Base-by-base conservation (phyloP, 1,139 yeast genomes). In the Yamadazyma taylorii region DNA sequence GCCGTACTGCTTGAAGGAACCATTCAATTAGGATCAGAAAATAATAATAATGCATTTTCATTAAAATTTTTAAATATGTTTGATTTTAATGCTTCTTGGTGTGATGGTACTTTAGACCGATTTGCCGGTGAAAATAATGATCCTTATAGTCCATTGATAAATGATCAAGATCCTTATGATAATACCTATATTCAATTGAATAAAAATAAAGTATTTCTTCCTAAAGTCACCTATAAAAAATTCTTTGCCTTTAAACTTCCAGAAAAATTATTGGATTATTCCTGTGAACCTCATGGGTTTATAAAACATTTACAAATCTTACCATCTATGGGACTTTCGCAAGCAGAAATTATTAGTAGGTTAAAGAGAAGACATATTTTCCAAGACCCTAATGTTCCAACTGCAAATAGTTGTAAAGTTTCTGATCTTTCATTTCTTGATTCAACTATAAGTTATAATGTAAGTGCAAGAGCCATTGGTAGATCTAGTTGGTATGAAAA, bases 41-140 rank as follows among this genome's bases (percentile, higher is more conserved):
- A 38, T 14, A 51, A 57, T n/a, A 24, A 27, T 2, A 33, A 38
- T n/a, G 30, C 36, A 3, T 33, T 35, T 19, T 3, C 30, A 4
- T 26, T 27, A n/a, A 42, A 35, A 34, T 65, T 67, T 39, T 50
- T 66, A 16, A 63, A 58, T 35, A 66, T 67, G 73, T 66, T 67
- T 44, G 73, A 67, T 46, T 66, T 66, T 47, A 60, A 59, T 39
- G 74, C 73, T 4, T 63, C 67, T 26, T 68, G 72, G 71, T 65
- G 62, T 39, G 73, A 66, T 40, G 72, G 61, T 0, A 52, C 47
- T 36, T 52, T 65, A 22, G 70, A 66, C 42, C 41, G 66, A 23
- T 49, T 58, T 15, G 43, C 51, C 3, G 49, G 62, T 1, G 69
- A 63, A 24, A 48, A 58, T 37, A 48, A 58, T 37, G 50, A 61